These are phyloP conservation scores for Aureococcus anophagefferens DNA, from an alignment of 108 stramenopile species.

Conservation along the genomic window DNA sequence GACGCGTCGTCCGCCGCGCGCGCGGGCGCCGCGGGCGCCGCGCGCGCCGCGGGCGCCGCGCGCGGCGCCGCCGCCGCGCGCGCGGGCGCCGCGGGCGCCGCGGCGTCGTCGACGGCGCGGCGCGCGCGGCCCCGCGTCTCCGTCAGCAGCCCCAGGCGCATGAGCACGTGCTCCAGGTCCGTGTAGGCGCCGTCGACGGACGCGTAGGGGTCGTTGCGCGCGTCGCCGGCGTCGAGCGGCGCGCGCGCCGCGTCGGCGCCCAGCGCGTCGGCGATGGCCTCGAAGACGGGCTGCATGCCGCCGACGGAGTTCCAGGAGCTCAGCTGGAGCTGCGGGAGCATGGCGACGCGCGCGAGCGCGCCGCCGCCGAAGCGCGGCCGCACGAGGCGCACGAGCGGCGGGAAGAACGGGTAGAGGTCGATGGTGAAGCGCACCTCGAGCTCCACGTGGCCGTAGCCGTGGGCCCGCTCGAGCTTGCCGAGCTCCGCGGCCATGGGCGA, in stretches of 20 bases:
- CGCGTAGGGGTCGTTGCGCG: conserved; percentile 25
- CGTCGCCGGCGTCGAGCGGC: neutral
- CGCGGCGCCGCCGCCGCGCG: neutral
- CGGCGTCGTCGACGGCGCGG: conserved; percentile 6
- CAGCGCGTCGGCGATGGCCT: conserved; percentile 5
- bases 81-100: neutral
- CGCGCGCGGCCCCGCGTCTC: conserved; percentile 13
- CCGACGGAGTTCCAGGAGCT: conserved; percentile 22
- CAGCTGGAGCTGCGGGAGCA: conserved; percentile 24
- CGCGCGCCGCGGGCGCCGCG: neutral
- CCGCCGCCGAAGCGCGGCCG: conserved; percentile 24
- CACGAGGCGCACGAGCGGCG: conserved; percentile 26
- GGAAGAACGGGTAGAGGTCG: conserved; percentile 33
- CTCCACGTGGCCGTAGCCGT: conserved; percentile 31
- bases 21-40: no score
- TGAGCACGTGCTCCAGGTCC: conserved; percentile 27
- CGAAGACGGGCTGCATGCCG: conserved; percentile 19
- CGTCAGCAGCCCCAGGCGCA: conserved; percentile 25
- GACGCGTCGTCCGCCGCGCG: no score
- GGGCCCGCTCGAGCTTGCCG: conserved; percentile 5
- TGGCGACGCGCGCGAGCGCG: conserved; percentile 26
- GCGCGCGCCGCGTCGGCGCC: no score
- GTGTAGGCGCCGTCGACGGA: conserved; percentile 26
- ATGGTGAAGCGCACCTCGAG: conserved; percentile 29
- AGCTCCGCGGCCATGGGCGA: conserved; percentile 16